These are phyloP conservation scores for Salix suchowensis DNA, from an alignment of 345 rosid species.

Conservation along the genomic window DNA sequence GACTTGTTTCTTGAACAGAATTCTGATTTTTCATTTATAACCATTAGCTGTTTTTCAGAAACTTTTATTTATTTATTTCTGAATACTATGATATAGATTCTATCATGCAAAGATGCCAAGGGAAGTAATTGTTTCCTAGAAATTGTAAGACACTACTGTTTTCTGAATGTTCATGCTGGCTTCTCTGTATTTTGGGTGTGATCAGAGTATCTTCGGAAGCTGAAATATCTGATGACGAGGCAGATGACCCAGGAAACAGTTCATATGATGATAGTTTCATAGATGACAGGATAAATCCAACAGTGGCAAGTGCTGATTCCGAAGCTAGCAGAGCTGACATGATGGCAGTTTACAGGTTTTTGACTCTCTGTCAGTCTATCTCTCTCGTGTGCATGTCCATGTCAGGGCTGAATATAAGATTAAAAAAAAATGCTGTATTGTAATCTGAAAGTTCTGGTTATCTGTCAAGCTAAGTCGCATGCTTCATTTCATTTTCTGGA, in stretches of 20 bases:
- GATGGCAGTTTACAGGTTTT: constrained; percentile 87
- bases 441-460: background rate
- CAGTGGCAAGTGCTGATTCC: constrained; percentile 47
- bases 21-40: background rate
- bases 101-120: background rate
- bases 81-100: background rate
- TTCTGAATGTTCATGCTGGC: background rate
- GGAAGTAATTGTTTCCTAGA: background rate
- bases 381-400: background rate
- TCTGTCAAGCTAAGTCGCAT: background rate
- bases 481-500: background rate
- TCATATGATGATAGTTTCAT: constrained; percentile 78
- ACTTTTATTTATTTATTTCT: background rate
- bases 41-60: background rate
- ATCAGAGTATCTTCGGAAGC: constrained; percentile 73
- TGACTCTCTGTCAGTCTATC: constrained; percentile 4
- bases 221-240: constrained; percentile 67
- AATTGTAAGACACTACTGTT: background rate
- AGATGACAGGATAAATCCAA: constrained; percentile 63
- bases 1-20: background rate
- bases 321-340: constrained; percentile 65
- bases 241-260: constrained; percentile 38
- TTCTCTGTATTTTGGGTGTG: constrained; percentile 3
- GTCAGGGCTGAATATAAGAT: background rate
- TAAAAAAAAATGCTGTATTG: background rate